phyloP scores from a whole-genome alignment of 2,329 filamentous ascomycete species.

The Fusarium luffae region DNA sequence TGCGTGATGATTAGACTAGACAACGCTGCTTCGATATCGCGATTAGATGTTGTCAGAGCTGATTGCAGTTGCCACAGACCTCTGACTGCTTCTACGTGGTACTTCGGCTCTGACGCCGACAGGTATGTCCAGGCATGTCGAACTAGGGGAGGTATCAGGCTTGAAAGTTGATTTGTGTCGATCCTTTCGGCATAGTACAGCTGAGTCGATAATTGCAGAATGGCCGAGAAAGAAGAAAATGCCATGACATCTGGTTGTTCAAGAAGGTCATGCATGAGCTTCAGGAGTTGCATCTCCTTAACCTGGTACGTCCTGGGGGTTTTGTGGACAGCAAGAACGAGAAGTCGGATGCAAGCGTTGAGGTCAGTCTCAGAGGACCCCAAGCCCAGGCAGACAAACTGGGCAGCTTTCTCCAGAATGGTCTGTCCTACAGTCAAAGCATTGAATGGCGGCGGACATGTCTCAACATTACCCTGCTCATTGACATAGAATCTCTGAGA shows the following conservation, averaged over 20 bases:
- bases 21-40: slow-evolving; percentile 84
- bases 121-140: slow-evolving; percentile 82
- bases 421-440: slow-evolving; percentile 68
- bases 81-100: slow-evolving; percentile 91
- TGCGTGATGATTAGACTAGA: slow-evolving; percentile 72
- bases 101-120: slow-evolving; percentile 85
- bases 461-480: slow-evolving; percentile 76
- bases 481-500: slow-evolving; percentile 75
- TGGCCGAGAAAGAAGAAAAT: slow-evolving; percentile 68
- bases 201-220: slow-evolving; percentile 67
- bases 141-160: slow-evolving; percentile 75
- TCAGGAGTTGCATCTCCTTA: slow-evolving; percentile 60
- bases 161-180: slow-evolving; percentile 63
- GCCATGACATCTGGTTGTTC: slow-evolving; percentile 52
- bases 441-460: slow-evolving; percentile 68
- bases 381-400: slow-evolving; percentile 61
- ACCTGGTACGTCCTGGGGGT: slow-evolving; percentile 56
- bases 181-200: slow-evolving; percentile 67
- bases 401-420: slow-evolving; percentile 69
- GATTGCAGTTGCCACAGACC: slow-evolving; percentile 87
- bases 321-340: slow-evolving; percentile 69
- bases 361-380: slow-evolving; percentile 59
- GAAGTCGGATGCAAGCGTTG: slow-evolving; percentile 67
- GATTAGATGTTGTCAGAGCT: slow-evolving; percentile 72
- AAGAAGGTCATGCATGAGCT: slow-evolving; percentile 63